A percentile compares a stretch with the other conserved stretches of the same genome.
Conservation (phyloP, 208 protist genomes). For the Trypanosoma congolense region DNA sequence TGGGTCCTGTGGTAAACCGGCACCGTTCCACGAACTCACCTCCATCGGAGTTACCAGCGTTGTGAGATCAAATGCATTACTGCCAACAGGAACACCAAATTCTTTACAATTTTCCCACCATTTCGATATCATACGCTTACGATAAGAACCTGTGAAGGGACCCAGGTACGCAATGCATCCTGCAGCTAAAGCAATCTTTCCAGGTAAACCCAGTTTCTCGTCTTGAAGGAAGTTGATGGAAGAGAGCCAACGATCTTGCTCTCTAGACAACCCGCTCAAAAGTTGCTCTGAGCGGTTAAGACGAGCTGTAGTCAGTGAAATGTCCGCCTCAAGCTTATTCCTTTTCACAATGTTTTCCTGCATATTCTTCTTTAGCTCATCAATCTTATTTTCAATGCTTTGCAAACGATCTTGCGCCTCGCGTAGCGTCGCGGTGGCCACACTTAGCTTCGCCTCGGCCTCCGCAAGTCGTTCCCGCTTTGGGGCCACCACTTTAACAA, state of each 20-base stretch:
- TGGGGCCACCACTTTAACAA: conserved; percentile 88
- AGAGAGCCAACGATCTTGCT: conserved; percentile 76
- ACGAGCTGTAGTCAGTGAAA: conserved; percentile 86
- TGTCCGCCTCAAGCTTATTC: conserved; percentile 89
- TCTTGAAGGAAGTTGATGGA: conserved; percentile 60
- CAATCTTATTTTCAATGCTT: conserved; percentile 83
- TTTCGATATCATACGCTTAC: conserved; percentile 55
- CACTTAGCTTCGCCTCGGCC: conserved; percentile 79
- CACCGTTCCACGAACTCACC: conserved; percentile 91
- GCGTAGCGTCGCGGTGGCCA: conserved; percentile 64
- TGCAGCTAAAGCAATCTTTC: conserved; percentile 81
- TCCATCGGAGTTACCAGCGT: conserved; percentile 89
- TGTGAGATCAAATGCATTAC: conserved; percentile 67
- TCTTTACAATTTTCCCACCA: conserved; percentile 72
- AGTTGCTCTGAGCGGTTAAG: conserved; percentile 88
- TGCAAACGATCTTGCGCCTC: conserved; percentile 66
- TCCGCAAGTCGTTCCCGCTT: conserved; percentile 74
- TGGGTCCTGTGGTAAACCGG: conserved; percentile 91
- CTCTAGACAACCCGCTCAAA: conserved; percentile 81
- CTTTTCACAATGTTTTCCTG: conserved; percentile 86
- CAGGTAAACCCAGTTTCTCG: conserved; percentile 56
- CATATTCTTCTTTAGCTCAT: conserved; percentile 72
- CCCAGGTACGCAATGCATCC: conserved; percentile 91
- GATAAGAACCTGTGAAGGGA: conserved; percentile 87
- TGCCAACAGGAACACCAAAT: conserved; percentile 65